These are phyloP conservation scores for Aspergillus arachidicola DNA, from an alignment of 2,329 filamentous ascomycete species.

Conservation along the genomic window DNA sequence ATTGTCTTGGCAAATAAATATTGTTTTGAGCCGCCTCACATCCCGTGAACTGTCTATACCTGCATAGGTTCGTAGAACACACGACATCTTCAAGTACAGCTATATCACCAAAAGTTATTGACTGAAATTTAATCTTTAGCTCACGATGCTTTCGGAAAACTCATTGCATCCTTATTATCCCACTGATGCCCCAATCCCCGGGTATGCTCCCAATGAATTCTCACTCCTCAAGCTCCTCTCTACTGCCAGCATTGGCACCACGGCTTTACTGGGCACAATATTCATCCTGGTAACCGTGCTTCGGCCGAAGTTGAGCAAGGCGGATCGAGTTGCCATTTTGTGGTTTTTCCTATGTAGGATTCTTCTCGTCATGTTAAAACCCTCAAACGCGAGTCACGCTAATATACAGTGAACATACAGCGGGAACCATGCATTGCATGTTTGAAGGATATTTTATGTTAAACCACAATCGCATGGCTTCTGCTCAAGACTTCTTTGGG, in stretches of 20 bases:
- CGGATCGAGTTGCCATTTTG: constrained; percentile 63
- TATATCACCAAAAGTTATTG: neutral
- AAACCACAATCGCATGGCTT: constrained; percentile 67
- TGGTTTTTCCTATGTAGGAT: constrained; percentile 73
- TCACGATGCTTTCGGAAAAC: constrained; percentile 8
- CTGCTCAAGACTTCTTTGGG: constrained; percentile 72
- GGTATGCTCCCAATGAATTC: constrained; percentile 68
- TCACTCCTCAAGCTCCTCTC: constrained; percentile 61
- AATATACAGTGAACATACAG: constrained; percentile 25
- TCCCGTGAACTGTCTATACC: neutral
- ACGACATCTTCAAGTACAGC: neutral
- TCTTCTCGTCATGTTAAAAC: neutral
- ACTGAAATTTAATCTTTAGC: neutral
- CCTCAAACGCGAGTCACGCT: neutral
- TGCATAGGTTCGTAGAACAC: neutral
- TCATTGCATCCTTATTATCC: constrained; percentile 71
- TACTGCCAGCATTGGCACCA: constrained; percentile 61
- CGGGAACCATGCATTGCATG: constrained; percentile 67
- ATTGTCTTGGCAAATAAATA: neutral
- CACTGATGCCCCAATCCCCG: constrained; percentile 60
- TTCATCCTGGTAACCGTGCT: constrained; percentile 56
- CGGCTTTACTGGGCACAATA: constrained; percentile 60
- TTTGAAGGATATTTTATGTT: constrained; percentile 85
- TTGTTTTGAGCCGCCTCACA: neutral
- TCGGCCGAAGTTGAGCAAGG: constrained; percentile 55